Evolutionary conservation across 371 early-diverging fungal species (phyloP), one percentile per base, ranked within the genome.

Genomic region (Rhizopus arrhizus): DNA sequence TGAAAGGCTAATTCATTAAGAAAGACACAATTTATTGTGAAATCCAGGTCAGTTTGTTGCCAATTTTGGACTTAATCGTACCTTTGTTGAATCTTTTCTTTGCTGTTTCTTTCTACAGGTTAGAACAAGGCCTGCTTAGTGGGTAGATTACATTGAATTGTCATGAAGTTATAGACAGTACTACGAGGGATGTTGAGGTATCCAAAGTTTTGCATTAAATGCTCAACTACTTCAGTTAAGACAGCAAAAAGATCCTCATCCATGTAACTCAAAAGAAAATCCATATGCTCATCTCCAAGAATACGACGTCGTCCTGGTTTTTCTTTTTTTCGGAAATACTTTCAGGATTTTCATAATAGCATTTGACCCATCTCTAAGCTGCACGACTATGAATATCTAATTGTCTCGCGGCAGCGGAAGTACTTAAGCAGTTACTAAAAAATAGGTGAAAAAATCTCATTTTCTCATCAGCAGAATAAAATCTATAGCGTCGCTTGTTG

Each of bases 391-490:
- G n/a, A n/a, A n/a, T n/a, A n/a, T n/a, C n/a, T n/a, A n/a, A n/a
- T n/a, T n/a, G n/a, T n/a, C n/a, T n/a, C n/a, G n/a, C n/a, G n/a
- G n/a, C n/a, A 54, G 54, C 59, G 42, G 49, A 58, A 59, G 53
- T 34, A 34, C 36, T 65, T 31, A 56, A 61, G 49, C 61, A 49
- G 51, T 66, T 64, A 35, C 56, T 56, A 16, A 61, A 61, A 56
- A 61, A 65, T 48, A 60, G 48, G 38, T 63, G 53, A 58, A 64
- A 65, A 65, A 65, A 60, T 47, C 58, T 65, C 28, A 46, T 56
- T 31, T 58, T 60, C 15, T 61, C 58, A 11, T 65, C 46, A 60
- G 56, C 61, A 60, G 53, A 60, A 61, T 65, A 56, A 59, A 59
- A 0, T 49, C 51, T 64, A 56, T 64, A 59, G 29, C 65, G 46